Base-by-base conservation (phyloP, 371 early-diverging fungal genomes). In the Actinomortierella wolfii region DNA sequence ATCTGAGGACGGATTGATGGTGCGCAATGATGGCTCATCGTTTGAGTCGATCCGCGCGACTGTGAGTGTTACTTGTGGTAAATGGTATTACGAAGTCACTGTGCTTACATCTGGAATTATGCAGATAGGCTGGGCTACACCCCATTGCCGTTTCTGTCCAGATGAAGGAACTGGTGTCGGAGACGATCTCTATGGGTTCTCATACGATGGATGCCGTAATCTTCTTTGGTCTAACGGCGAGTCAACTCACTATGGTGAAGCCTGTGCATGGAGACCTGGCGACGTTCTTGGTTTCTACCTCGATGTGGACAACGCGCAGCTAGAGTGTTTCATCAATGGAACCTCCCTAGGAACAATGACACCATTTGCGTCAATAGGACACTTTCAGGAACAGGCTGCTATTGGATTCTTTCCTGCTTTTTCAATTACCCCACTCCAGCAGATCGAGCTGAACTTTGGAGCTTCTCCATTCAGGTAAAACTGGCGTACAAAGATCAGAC, bases 41-140 rank as follows among this genome's bases (percentile, higher is more conserved):
- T 75, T 77, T 23, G 78, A 77, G 41, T 77, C 78, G 9, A 77
- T 77, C 11, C 64, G 78, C 11, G 69, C 78, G 0, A 77, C 78
- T 4, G 57, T 60, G 55, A 61, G 63, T 43, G 74, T 78, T 6
- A 57, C 58, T 17, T 68, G 59, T 9, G 88, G 83, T 0, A 86
- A 82, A 65, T 87, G 88, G 88, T 85, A 81, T 48, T 87, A 86
- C 56, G 88, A 87, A 59, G 80, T 82, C 0, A 54, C 82, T 6
- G 57, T 86, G 7, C 50, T 85, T 15, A 85, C 81, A 3, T 78
- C 77, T 23, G 88, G 88, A 1, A 84, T 87, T 51, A 86, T 87
- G 83, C 88, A 86, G 54, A 77, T 87, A 18, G 87, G 87, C 7
- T 87, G 86, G 85, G 87, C 87, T 3, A 84, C 88, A 0, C 73